A percentile compares a stretch with the other conserved stretches of the same genome.
These are phyloP conservation scores for Gossypium bickii DNA, from an alignment of 345 rosid species.

Conservation along the genomic window DNA sequence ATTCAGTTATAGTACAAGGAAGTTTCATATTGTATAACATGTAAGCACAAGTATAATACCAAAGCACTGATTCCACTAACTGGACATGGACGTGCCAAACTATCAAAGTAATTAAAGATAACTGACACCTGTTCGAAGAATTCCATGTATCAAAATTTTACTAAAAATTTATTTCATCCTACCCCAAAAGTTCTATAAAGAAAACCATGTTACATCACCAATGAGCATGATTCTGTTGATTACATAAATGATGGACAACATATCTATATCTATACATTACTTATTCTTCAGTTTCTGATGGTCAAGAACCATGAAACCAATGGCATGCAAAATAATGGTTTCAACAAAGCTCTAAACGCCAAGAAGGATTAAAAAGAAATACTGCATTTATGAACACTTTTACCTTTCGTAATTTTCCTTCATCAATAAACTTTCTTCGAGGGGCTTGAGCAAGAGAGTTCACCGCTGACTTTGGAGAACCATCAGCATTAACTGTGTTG, in stretches of 20 bases:
- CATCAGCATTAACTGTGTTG: constrained; percentile 44
- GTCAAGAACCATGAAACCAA: neutral
- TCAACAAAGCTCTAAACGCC: constrained; percentile 2
- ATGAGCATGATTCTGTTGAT: neutral
- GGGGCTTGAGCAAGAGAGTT: constrained; percentile 88
- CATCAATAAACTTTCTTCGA: constrained; percentile 94
- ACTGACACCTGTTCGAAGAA: neutral
- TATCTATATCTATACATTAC: neutral
- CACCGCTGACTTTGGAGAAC: constrained; percentile 62
- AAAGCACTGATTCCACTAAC: constrained; percentile 5
- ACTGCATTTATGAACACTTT: neutral
- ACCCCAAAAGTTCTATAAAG: neutral
- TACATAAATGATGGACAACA: neutral
- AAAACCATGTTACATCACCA: constrained; percentile 10
- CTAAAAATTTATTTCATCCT: neutral
- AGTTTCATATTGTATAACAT: neutral
- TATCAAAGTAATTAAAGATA: neutral
- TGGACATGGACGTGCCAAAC: neutral
- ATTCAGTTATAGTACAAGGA: constrained; percentile 12
- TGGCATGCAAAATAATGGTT: neutral
- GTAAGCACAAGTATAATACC: neutral
- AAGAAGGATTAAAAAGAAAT: neutral
- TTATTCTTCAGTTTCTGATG: neutral
- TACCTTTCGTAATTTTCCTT: constrained; percentile 97
- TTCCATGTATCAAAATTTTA: neutral